Conservation (phyloP, 306 rosid genomes). For the Cucurbita argyrosperma region DNA sequence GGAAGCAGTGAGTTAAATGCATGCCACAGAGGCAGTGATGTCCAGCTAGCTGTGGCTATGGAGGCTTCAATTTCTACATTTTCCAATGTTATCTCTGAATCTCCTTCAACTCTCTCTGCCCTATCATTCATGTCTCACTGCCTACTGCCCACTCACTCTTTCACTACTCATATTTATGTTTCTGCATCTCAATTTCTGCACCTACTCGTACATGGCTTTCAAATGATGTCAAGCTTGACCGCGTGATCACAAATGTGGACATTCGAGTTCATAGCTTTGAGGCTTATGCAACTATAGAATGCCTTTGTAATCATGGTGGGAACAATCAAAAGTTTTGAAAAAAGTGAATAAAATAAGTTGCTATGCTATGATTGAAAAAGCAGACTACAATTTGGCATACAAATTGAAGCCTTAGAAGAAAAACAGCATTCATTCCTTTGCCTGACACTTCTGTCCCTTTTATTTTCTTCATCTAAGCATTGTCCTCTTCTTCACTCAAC, state of each 20-base stretch:
- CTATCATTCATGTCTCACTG: not conserved
- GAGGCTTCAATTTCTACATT: not conserved
- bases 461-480: not conserved
- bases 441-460: not conserved
- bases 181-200: not conserved
- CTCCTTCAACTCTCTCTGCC: not conserved
- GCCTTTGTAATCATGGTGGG: too few species aligned
- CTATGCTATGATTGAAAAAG: not conserved
- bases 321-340: too few species aligned
- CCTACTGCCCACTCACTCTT: not conserved
- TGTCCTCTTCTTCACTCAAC: slow-evolving; percentile 2
- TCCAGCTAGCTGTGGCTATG: not conserved
- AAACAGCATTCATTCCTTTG: slow-evolving; percentile 1
- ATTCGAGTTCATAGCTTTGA: too few species aligned
- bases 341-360: not conserved
- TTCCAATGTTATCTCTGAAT: not conserved
- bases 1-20: not conserved
- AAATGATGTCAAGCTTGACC: too few species aligned
- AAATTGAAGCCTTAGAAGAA: not conserved
- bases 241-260: too few species aligned
- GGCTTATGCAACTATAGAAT: too few species aligned
- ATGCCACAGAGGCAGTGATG: not conserved
- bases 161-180: not conserved
- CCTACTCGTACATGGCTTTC: too few species aligned
- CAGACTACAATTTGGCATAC: not conserved